Conservation (phyloP, 345 rosid genomes). For the Geranium brycei region DNA sequence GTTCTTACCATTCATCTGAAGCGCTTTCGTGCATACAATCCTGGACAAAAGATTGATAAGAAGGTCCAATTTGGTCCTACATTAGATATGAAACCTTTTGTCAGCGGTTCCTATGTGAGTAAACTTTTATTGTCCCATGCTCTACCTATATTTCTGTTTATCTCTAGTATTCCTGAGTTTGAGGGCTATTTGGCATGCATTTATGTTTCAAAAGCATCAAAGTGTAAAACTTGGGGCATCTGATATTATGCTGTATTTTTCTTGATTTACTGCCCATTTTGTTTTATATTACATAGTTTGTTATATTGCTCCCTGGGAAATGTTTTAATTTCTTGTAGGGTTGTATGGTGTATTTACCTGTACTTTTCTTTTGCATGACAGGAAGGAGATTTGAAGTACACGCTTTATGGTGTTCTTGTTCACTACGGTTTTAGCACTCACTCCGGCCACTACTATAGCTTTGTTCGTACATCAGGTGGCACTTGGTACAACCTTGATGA, state of each 20-base stretch:
- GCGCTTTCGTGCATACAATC: constrained; percentile 70
- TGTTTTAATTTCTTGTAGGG: too few species aligned
- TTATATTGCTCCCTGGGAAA: too few species aligned
- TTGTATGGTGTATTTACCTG: background rate
- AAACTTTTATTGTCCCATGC: constrained; percentile 5
- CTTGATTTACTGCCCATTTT: too few species aligned
- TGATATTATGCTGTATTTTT: too few species aligned
- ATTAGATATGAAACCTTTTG: constrained; percentile 72
- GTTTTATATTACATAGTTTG: background rate
- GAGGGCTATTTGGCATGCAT: background rate
- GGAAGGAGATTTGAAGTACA: constrained; percentile 86
- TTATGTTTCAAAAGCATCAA: too few species aligned
- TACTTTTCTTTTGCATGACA: constrained; percentile 20
- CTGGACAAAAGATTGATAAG: constrained; percentile 66
- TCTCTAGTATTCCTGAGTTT: background rate
- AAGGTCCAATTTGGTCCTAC: constrained; percentile 51
- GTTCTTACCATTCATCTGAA: constrained; percentile 77
- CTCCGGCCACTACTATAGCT: constrained; percentile 88
- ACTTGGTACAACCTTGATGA: constrained; percentile 93
- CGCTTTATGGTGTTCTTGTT: constrained; percentile 82
- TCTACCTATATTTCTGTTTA: background rate
- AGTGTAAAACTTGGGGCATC: too few species aligned
- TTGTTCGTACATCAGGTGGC: constrained; percentile 84
- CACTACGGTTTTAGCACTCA: constrained; percentile 78
- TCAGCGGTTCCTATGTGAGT: constrained; percentile 74